Evolutionary conservation across 176 grass and related monocot genomes (phyloP).

Genomic region (Zizania latifolia): DNA sequence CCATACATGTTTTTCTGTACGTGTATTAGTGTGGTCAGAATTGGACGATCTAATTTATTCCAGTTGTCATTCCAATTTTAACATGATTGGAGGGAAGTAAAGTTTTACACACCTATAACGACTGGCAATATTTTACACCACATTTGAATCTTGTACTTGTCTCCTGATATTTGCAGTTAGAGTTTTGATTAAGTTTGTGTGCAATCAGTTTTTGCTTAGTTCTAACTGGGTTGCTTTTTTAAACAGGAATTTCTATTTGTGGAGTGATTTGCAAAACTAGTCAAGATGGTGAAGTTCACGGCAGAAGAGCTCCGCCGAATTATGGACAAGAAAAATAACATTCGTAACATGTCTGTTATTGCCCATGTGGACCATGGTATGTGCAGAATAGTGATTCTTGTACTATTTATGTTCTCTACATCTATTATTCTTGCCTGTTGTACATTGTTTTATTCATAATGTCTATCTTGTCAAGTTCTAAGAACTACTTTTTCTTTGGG

Average conservation of each 20-base stretch:
- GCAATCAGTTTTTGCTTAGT: background rate
- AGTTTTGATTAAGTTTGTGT: background rate
- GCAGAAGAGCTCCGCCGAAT: constrained; percentile 74
- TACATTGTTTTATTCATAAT: background rate
- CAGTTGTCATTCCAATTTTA: too few relatives aligned
- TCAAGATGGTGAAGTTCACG: constrained; percentile 96
- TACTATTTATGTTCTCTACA: background rate
- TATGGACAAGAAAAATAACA: constrained; percentile 91
- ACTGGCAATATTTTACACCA: background rate
- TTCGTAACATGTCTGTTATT: constrained; percentile 87
- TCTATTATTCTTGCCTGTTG: background rate
- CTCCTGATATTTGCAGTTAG: background rate
- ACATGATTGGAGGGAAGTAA: too few relatives aligned
- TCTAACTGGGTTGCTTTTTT: background rate
- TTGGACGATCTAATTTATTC: too few relatives aligned
- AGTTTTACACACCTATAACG: too few relatives aligned
- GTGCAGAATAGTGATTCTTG: background rate
- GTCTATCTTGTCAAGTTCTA: background rate
- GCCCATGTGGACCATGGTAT: constrained; percentile 89
- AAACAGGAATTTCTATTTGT: constrained; percentile 8
- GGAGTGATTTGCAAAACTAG: constrained; percentile 26
- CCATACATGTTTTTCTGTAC: too few relatives aligned
- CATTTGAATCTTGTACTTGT: background rate
- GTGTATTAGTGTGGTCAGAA: too few relatives aligned
- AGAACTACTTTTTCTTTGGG: background rate